Evolutionary conservation across 208 protist species (phyloP).

Genomic region (Acanthamoeba lenticulata): DNA sequence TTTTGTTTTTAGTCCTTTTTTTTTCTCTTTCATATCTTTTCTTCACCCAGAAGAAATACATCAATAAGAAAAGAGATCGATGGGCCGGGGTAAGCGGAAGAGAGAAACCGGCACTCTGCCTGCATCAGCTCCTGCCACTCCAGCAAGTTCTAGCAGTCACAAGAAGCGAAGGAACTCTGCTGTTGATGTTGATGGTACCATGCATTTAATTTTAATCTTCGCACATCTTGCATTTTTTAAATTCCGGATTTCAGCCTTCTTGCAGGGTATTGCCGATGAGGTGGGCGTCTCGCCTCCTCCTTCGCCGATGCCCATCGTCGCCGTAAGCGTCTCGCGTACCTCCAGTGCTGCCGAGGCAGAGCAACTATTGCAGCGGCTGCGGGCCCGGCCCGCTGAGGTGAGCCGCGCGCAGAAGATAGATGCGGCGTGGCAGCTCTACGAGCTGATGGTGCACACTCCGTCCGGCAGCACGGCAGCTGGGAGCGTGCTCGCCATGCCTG

Average conservation of each 20-base stretch:
- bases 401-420: constrained; percentile 12
- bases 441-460: background rate
- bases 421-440: background rate
- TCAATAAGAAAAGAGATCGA: background rate
- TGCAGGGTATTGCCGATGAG: constrained; percentile 30
- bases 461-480: background rate
- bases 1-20: too few species aligned
- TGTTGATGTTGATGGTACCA: constrained; percentile 23
- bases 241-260: background rate
- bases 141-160: too few species aligned
- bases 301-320: background rate
- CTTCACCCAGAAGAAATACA: too few species aligned
- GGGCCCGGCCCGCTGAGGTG: background rate
- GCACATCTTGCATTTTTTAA: background rate
- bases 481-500: background rate
- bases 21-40: too few species aligned
- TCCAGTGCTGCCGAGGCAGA: background rate
- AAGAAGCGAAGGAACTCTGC: background rate
- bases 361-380: background rate
- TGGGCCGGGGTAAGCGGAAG: background rate
- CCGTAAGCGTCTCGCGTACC: background rate
- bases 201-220: too few species aligned
- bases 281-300: background rate
- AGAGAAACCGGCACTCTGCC: background rate
- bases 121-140: too few species aligned